Conservation (phyloP, 805 yeast species). For the Candida loeiensis region DNA sequence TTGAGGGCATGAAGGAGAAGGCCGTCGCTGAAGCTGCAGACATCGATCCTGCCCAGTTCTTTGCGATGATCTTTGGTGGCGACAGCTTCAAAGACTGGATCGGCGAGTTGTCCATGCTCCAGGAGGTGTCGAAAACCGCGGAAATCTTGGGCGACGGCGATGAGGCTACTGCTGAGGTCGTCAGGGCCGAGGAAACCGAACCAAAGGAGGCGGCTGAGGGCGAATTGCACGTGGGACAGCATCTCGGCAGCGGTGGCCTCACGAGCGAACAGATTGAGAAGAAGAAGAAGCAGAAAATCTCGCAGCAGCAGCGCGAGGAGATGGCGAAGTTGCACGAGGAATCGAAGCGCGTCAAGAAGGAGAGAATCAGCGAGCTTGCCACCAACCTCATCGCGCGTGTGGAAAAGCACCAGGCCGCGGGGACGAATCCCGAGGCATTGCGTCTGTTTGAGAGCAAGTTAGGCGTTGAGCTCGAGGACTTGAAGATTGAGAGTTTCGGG, state of each 20-base stretch:
- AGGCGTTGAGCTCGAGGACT: slow-evolving; percentile 63
- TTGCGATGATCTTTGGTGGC: slow-evolving; percentile 81
- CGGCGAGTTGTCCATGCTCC: slow-evolving; percentile 80
- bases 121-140: slow-evolving; percentile 65
- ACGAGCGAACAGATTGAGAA: slow-evolving; percentile 23
- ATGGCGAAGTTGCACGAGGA: slow-evolving; percentile 49
- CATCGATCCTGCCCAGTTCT: slow-evolving; percentile 79
- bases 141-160: slow-evolving; percentile 42
- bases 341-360: slow-evolving; percentile 47
- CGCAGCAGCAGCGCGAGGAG: slow-evolving; percentile 45
- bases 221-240: slow-evolving; percentile 17
- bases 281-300: slow-evolving; percentile 29
- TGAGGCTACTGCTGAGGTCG: slow-evolving; percentile 18
- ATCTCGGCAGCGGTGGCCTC: slow-evolving; percentile 7
- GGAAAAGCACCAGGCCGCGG: slow-evolving; percentile 52
- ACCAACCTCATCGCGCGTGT: slow-evolving; percentile 48
- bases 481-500: slow-evolving; percentile 95
- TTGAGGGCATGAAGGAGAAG: slow-evolving; percentile 53
- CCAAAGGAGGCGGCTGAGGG: slow-evolving; percentile 9
- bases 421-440: slow-evolving; percentile 58
- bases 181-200: slow-evolving; percentile 4
- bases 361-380: slow-evolving; percentile 50
- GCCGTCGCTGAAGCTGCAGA: slow-evolving; percentile 62
- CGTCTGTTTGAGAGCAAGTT: slow-evolving; percentile 52
- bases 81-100: slow-evolving; percentile 76